Base-by-base conservation (phyloP, 805 yeast genomes). In the Sugiyamaella americana region DNA sequence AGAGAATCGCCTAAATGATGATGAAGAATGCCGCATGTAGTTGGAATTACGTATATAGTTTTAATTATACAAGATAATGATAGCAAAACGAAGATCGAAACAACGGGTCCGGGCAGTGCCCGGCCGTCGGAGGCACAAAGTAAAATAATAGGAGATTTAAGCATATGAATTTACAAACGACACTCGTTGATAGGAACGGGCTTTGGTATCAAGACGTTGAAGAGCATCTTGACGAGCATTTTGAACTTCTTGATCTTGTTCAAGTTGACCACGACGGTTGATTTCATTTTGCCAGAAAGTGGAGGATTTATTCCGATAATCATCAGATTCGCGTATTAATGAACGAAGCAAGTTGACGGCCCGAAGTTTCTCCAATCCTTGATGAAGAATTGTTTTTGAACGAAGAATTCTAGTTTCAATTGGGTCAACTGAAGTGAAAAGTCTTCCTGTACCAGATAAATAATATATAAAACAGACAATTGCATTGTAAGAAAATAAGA, bases 401-500 rank as follows among this genome's bases (percentile, higher is more conserved):
- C 44, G 37, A 11, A 38, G 26, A 35, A 52, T 35, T 18, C 46
- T 35, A 18, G 37, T 35, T 19, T 42, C 50, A n/a, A 43, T 39
- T 26, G 32, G 32, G 5, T 51, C 53, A 26, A 41, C 49, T 13
- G 45, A 35, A 11, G 35, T 37, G 4, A 40, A 51, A 18, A 52
- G 38, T 10, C 53, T 41, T 2, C 57, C 57, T 11, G 54, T 50
- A 22, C 49, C 44, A 1, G 52, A 34, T 23, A 53, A 44, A 30
- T 38, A 48, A 17, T 52, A 18, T 36, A 51, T 20, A 4, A 32
- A 32, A 1, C 41, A 54, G 4, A 49, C 22, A 8, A 44, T 34
- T 4, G 29, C 38, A 24, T 53, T 50, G 42, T 42, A 43, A 5
- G 16, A 36, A 6, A 51, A 47, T 10, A 54, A 41, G 3, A 37